phyloP scores from a whole-genome alignment of 164 flowering plant species.

The Santalum album region DNA sequence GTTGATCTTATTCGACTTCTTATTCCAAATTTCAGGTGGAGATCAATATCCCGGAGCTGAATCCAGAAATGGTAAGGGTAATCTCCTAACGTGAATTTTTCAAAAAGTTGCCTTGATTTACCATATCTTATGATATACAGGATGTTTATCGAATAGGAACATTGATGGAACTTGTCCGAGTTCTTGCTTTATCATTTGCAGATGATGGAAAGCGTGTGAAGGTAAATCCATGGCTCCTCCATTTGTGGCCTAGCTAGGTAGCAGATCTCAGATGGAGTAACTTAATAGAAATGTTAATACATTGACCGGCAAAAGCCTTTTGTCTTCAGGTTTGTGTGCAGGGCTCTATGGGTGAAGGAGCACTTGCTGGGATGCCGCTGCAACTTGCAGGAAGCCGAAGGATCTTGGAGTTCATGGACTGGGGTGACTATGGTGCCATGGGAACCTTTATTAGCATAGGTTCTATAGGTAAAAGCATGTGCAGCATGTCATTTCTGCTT shows the following conservation, averaged over 20 bases:
- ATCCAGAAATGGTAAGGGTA: neutral
- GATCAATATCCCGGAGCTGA: slow-evolving; percentile 1
- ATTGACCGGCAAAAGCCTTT: neutral
- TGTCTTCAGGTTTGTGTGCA: slow-evolving; percentile 79
- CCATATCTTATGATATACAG: neutral
- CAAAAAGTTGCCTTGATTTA: neutral
- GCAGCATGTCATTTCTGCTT: neutral
- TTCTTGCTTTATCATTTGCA: slow-evolving; percentile 82
- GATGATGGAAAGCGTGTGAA: slow-evolving; percentile 94
- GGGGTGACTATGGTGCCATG: slow-evolving; percentile 84
- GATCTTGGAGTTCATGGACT: slow-evolving; percentile 94
- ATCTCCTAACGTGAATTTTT: neutral
- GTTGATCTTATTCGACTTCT: neutral
- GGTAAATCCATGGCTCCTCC: slow-evolving; percentile 29
- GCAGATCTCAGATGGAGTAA: neutral
- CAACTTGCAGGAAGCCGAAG: slow-evolving; percentile 87
- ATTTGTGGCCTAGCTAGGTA: slow-evolving; percentile 2
- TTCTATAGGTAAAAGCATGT: slow-evolving; percentile 58
- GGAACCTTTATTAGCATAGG: slow-evolving; percentile 81
- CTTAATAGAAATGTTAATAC: neutral
- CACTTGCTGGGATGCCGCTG: slow-evolving; percentile 91
- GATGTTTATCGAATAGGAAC: neutral
- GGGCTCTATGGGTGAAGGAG: slow-evolving; percentile 98
- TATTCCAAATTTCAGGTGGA: neutral
- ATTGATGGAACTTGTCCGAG: neutral